Evolutionary conservation across 306 rosid genomes (phyloP).

Genomic region (Prunus fruticosa): DNA sequence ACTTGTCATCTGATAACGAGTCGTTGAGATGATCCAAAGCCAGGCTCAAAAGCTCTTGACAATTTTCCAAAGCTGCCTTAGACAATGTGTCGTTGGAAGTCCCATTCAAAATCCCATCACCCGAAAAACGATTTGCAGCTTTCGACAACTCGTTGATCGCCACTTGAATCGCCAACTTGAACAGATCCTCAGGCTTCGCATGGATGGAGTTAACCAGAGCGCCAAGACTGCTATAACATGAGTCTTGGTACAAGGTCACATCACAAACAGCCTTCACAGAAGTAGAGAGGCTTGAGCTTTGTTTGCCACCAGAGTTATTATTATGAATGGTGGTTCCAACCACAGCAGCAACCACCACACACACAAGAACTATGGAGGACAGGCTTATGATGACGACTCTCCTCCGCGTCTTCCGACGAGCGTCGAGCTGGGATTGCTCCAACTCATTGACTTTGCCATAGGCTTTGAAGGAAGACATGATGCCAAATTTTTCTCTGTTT

Average conservation of each 20-base stretch:
- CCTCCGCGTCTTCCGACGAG: constrained; percentile 43
- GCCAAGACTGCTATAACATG: constrained; percentile 48
- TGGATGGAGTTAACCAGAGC: constrained; percentile 29
- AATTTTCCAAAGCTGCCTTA: constrained; percentile 41
- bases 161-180: constrained; percentile 38
- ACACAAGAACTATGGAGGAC: constrained; percentile 47
- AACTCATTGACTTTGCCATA: constrained; percentile 55
- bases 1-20: constrained; percentile 30
- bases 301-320: not conserved
- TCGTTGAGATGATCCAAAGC: constrained; percentile 58
- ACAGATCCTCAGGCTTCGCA: constrained; percentile 47
- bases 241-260: constrained; percentile 53
- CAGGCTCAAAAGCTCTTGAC: constrained; percentile 51
- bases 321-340: constrained; percentile 31
- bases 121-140: constrained; percentile 31
- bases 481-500: not conserved
- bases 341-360: constrained; percentile 40
- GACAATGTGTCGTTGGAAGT: constrained; percentile 19
- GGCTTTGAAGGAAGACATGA: constrained; percentile 41
- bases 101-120: constrained; percentile 27
- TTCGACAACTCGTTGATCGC: constrained; percentile 46
- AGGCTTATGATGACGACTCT: constrained; percentile 49
- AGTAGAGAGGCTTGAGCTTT: constrained; percentile 9
- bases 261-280: constrained; percentile 69
- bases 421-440: constrained; percentile 46